These are phyloP conservation scores for Lactuca saligna DNA, from an alignment of 129 eudicot species.

Conservation along the genomic window DNA sequence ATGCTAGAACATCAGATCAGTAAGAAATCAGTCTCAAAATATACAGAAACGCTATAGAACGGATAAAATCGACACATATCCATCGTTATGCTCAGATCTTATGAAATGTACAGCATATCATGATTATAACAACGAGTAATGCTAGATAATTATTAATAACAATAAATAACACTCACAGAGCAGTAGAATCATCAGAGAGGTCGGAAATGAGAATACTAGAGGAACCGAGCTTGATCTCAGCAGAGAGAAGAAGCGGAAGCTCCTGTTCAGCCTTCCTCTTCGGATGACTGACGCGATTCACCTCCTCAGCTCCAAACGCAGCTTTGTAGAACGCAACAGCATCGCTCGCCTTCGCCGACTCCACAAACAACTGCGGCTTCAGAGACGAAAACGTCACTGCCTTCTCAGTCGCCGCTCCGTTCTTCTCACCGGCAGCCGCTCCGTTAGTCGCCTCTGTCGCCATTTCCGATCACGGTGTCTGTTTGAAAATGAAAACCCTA, in stretches of 20 bases:
- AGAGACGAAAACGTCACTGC: constrained; percentile 55
- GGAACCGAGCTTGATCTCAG: constrained; percentile 72
- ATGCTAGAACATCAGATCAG: constrained; percentile 8
- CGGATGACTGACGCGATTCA: constrained; percentile 53
- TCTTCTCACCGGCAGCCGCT: constrained; percentile 28
- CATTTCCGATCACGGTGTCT: constrained; percentile 8
- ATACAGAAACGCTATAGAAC: not conserved
- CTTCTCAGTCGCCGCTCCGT: constrained; percentile 33
- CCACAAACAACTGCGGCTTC: constrained; percentile 64
- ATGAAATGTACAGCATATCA: not conserved
- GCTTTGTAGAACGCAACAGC: constrained; percentile 81
- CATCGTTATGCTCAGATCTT: constrained; percentile 7
- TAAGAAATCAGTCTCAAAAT: not conserved
- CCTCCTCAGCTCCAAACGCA: constrained; percentile 89
- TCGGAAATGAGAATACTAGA: constrained; percentile 56
- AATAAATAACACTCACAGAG: constrained; percentile 39
- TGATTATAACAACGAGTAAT: not conserved
- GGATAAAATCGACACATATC: not conserved
- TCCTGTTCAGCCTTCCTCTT: constrained; percentile 95
- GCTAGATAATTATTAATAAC: not conserved
- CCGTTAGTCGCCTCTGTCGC: constrained; percentile 49
- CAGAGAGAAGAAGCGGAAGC: constrained; percentile 62
- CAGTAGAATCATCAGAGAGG: constrained; percentile 42
- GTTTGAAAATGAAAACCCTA: constrained; percentile 25
- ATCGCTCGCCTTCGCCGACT: constrained; percentile 61